A percentile compares a stretch with the other conserved stretches of the same genome.
These are phyloP conservation scores for Passiflora organensis DNA, from an alignment of 345 rosid species.

Conservation along the genomic window DNA sequence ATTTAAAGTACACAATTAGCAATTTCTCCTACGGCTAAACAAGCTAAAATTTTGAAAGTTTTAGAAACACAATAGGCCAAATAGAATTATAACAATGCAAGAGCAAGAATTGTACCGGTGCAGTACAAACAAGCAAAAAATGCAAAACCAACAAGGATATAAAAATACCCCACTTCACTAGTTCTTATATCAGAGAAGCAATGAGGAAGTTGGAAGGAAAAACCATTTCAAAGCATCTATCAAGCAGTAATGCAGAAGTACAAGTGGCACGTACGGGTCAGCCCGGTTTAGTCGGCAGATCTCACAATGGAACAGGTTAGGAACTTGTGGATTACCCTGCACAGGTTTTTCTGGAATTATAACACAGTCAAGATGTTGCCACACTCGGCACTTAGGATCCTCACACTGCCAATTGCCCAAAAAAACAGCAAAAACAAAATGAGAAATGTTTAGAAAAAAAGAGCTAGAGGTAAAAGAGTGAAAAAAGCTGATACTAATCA, in stretches of 20 bases:
- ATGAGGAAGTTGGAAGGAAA: not conserved
- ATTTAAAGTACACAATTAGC: no score
- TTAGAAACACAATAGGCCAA: no score
- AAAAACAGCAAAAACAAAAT: not conserved
- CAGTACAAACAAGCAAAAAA: not conserved
- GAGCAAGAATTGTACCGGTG: no score
- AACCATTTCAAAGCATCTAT: not conserved
- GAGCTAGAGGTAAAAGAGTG: not conserved
- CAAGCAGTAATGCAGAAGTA: not conserved
- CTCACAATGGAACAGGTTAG: constrained; percentile 80
- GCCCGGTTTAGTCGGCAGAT: constrained; percentile 84
- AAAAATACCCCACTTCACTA: no score
- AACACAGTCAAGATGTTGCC: constrained; percentile 88
- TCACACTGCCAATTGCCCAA: constrained; percentile 57
- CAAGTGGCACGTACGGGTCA: constrained; percentile 73
- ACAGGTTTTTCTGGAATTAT: constrained; percentile 63
- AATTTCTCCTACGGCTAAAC: no score
- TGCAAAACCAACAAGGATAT: no score
- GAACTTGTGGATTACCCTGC: constrained; percentile 58
- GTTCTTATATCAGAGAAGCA: not conserved
- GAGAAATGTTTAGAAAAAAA: no score
- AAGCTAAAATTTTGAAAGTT: no score
- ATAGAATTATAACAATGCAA: no score
- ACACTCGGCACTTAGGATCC: constrained; percentile 62
- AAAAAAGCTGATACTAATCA: not conserved